Evolutionary conservation across 495 filamentous ascomycete species (phyloP).

Genomic region (Lophiotrema nucula): DNA sequence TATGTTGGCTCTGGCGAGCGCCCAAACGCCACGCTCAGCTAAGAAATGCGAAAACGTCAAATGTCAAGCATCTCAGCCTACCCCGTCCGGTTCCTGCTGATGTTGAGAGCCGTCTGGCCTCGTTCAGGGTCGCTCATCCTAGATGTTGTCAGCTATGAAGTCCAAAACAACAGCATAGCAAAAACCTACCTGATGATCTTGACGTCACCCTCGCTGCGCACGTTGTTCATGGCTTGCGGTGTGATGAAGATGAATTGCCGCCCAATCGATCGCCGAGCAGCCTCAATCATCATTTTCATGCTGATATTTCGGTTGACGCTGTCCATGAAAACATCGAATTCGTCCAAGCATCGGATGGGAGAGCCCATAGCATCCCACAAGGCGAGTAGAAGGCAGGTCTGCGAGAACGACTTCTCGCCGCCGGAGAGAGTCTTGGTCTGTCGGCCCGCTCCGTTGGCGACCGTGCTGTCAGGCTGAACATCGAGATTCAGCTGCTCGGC

Average conservation of each 20-base stretch:
- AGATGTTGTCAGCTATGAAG: constrained; percentile 10
- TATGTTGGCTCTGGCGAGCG: too few species aligned
- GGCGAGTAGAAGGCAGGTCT: constrained; percentile 85
- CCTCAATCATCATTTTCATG: constrained; percentile 88
- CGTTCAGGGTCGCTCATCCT: constrained; percentile 47
- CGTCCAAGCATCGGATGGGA: constrained; percentile 90
- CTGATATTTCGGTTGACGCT: constrained; percentile 90
- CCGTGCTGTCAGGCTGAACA: constrained; percentile 77
- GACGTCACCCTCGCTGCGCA: constrained; percentile 69
- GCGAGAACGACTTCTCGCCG: constrained; percentile 96
- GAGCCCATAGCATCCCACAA: constrained; percentile 99
- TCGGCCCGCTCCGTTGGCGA: constrained; percentile 61
- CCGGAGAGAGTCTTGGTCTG: constrained; percentile 89
- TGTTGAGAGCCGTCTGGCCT: constrained; percentile 43
- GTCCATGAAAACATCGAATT: constrained; percentile 99
- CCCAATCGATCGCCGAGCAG: constrained; percentile 79
- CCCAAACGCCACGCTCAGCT: too few species aligned
- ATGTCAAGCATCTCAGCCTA: too few species aligned
- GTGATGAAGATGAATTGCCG: constrained; percentile 97
- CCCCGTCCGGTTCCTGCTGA: constrained; percentile 11
- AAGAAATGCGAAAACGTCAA: too few species aligned
- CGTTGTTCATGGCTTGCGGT: constrained; percentile 78
- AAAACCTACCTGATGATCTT: constrained; percentile 81
- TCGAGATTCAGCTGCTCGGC: constrained; percentile 71
- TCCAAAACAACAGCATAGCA: constrained; percentile 51